Conservation (phyloP, 140 eudicot genomes). For the Bidens hawaiensis region DNA sequence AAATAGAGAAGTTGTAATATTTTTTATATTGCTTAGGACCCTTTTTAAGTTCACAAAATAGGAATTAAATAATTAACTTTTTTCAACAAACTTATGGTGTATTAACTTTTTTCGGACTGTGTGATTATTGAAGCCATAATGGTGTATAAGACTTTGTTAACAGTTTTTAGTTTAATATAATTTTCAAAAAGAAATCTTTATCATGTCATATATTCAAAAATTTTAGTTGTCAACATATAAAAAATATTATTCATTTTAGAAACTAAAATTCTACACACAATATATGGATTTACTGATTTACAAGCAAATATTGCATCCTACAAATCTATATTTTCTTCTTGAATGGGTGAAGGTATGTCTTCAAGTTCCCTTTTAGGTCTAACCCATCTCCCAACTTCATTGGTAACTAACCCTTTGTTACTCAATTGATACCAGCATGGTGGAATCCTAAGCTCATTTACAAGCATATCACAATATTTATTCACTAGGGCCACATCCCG, state of each 20-base stretch:
- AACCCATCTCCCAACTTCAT: constrained; percentile 71
- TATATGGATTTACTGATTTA: not conserved
- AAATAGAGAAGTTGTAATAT: too few species aligned
- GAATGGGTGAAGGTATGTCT: constrained; percentile 67
- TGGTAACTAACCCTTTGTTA: constrained; percentile 62
- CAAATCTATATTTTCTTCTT: constrained; percentile 22
- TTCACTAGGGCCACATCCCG: constrained; percentile 76
- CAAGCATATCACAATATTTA: constrained; percentile 73
- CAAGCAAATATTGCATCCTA: not conserved
- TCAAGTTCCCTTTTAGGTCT: constrained; percentile 58
- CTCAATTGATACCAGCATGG: constrained; percentile 64
- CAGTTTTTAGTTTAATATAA: not conserved
- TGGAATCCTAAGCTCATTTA: constrained; percentile 70
- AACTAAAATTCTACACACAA: not conserved
- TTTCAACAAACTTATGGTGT: not conserved
- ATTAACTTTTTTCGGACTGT: not conserved
- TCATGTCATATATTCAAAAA: not conserved
- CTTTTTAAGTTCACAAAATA: too few species aligned
- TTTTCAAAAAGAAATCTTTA: not conserved
- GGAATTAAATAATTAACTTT: too few species aligned
- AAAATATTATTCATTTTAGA: not conserved
- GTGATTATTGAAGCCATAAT: not conserved
- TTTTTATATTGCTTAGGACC: too few species aligned
- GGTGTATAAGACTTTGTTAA: not conserved
- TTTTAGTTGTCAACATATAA: not conserved